Base-by-base conservation (phyloP, 116 monocot species). In the Zostera marina region DNA sequence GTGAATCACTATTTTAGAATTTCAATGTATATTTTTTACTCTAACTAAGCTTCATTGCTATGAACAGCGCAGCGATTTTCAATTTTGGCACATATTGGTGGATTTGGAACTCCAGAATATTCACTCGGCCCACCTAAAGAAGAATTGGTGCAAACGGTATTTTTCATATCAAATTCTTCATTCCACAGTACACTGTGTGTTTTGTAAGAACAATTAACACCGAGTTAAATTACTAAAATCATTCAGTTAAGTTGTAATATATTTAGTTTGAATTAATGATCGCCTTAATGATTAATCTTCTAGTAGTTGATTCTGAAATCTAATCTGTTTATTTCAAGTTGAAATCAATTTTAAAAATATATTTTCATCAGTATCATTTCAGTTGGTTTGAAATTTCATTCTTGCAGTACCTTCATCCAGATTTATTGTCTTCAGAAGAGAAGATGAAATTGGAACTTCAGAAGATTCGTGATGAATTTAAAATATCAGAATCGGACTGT, bases 401-500 rank as follows among this genome's bases (percentile, higher is more conserved):
- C 4, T 44, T 73, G 66, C 61, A 96, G 96, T 89, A 81, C 69
- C 85, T 79, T 63, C 83, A 83, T 72, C 83, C 90, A 0, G 96
- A 98, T 74, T 74, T 83, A 52, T 76, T 90, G 85, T 98, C 96
- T 9, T 85, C 96, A 9, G 78, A 63, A 51, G 96, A 89, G 72
- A 98, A 89, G 73, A 67, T 98, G 76, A 83, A 98, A 47, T 52
- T 98, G 66, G 78, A 89, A 64, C 77, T 98, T 54, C 57, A 86
- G 59, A 82, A 61, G 56, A 86, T 98, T 45, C 77, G 90, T 61
- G 82, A 89, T 65, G 96, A 98, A 58, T 98, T 89, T 66, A 98
- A 98, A 52, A 83, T 89, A 80, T 89, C 90, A 15, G 90, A 98
- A 54, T 81, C 80, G 4, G 96, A 98, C 77, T 98, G 96, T 74